A percentile compares a stretch with the other conserved stretches of the same genome.
phyloP scores from a whole-genome alignment of 371 early-diverging fungal species.

The Mortierella sp. region DNA sequence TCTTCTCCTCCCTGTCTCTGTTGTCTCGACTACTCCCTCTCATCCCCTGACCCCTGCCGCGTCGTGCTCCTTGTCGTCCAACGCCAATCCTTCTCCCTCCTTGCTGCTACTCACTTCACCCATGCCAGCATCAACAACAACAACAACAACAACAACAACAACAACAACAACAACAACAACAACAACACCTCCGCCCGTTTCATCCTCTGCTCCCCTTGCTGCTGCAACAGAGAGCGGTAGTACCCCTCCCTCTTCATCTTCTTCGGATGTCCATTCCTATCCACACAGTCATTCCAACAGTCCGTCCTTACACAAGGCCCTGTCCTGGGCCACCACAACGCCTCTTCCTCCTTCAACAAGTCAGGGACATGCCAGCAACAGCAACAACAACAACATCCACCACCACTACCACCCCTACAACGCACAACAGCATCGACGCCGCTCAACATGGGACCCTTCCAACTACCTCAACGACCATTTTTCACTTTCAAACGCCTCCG shows the following conservation, averaged over 20 bases:
- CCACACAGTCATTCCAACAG: background rate
- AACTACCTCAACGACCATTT: background rate
- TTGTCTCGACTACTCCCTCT: background rate
- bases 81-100: background rate
- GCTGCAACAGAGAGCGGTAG: background rate
- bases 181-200: background rate
- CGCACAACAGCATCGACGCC: background rate
- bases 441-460: background rate
- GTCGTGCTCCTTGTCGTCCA: background rate
- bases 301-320: background rate
- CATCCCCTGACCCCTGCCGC: background rate
- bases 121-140: background rate
- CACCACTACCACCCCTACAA: background rate
- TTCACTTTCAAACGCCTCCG: background rate
- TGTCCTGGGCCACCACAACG: background rate
- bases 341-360: background rate
- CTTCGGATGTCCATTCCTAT: constrained; percentile 10
- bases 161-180: no score
- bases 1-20: background rate
- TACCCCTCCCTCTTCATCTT: background rate
- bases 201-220: background rate
- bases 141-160: no score
- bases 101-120: background rate
- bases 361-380: background rate
- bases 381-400: background rate